Evolutionary conservation across 2,329 filamentous ascomycete genomes (phyloP), one percentile per base, ranked within the genome.

Genomic region (Colletotrichum falcatum): DNA sequence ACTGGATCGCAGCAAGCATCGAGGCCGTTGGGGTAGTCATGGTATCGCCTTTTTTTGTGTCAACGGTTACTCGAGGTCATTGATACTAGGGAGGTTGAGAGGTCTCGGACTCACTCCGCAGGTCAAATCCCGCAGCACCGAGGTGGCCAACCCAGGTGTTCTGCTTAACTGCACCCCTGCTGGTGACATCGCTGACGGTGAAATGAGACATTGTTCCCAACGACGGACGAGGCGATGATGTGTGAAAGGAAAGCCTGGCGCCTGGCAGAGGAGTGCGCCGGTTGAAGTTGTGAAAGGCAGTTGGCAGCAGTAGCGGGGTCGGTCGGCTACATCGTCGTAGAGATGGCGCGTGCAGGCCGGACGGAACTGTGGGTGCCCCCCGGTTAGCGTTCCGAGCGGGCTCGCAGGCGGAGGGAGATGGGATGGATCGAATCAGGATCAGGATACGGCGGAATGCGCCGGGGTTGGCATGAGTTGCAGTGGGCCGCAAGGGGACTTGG

Each of bases 1-100:
- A 85, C 74, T 89, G 85, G 74, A 98, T 92, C 20, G 95, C 93
- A 54, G 88, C 84, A 46, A 98, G 89, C 95, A 97, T 98, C 5
- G 91, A 89, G 1, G 88, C 79, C 0, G 92, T 96, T 0, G 94
- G 94, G 1, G 91, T 92, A 4, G 94, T 97, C 80, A 86, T 83
- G 30, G 83, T 83, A 76, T 88, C 86, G 72, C 86, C 86, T 86
- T 23, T 6, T n/a, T 18, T 16, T n/a, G n/a, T n/a, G n/a, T n/a
- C n/a, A n/a, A 39, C 44, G 18, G 48, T 61, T 37, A 65, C 28
- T 26, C 39, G 35, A 65, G 30, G 28, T 11, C 28, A 9, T 33
- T 20, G 30, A 20, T 30, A 9, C 33, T 20, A 37, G 23, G 46
- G 28, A 12, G 44, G 35, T 56, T 14, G 33, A 28, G 44, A 37